These are phyloP conservation scores for Cryptococcus sp. DNA, from an alignment of 1,284 basidiomycete genomes.

Conservation along the genomic window DNA sequence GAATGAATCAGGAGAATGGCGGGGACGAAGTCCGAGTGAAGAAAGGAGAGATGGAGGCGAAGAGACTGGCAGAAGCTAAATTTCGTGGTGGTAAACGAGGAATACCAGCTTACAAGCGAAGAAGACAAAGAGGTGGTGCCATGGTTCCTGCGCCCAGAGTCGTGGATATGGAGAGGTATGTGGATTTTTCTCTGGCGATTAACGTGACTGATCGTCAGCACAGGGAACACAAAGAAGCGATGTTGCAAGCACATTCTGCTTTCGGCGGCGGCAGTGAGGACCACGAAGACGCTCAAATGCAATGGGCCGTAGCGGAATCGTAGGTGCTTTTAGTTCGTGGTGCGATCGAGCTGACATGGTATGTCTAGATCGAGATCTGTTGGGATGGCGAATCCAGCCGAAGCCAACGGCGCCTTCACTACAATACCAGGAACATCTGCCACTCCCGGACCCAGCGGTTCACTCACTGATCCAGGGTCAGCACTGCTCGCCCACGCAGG, in stretches of 20 bases:
- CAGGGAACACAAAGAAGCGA: constrained; percentile 37
- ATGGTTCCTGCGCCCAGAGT: constrained; percentile 19
- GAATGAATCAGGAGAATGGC: constrained; percentile 26
- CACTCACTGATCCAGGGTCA: constrained; percentile 15
- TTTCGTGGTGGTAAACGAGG: constrained; percentile 38
- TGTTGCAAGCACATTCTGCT: constrained; percentile 41
- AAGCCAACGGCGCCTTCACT: background rate
- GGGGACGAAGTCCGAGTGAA: constrained; percentile 37
- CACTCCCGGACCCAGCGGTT: constrained; percentile 1
- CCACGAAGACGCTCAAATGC: constrained; percentile 32
- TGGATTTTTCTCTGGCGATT: background rate
- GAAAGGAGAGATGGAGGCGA: constrained; percentile 38
- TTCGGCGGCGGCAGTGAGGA: constrained; percentile 33
- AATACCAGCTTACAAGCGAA: constrained; percentile 61
- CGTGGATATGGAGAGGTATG: constrained; percentile 29
- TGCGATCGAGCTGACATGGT: background rate
- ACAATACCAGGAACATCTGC: background rate
- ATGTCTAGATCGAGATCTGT: constrained; percentile 3
- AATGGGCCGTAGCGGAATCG: constrained; percentile 41
- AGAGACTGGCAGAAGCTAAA: constrained; percentile 24
- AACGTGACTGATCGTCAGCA: background rate
- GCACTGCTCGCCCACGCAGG: constrained; percentile 33
- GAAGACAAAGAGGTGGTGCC: constrained; percentile 41
- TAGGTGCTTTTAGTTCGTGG: constrained; percentile 11
- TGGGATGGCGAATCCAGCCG: background rate